Conservation (phyloP, 2,329 filamentous ascomycete species). For the Fusarium sp. region DNA sequence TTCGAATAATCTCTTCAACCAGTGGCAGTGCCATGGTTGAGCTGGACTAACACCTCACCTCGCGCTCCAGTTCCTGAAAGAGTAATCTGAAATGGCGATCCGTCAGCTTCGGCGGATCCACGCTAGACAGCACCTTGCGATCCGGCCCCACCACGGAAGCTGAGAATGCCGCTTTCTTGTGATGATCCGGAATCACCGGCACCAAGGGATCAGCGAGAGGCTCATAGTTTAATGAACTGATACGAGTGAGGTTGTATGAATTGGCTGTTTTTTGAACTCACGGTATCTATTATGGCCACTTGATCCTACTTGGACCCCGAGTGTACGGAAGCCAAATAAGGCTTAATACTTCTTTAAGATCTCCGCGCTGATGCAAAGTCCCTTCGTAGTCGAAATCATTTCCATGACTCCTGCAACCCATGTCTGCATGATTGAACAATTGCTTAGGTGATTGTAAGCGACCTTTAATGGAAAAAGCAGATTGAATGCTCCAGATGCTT, state of each 20-base stretch:
- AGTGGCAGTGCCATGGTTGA: neutral
- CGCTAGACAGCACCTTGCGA: neutral
- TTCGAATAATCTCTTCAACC: neutral
- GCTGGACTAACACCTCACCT: neutral
- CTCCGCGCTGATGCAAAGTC: neutral
- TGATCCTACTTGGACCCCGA: too few species aligned
- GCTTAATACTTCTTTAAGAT: neutral
- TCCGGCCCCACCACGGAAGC: neutral
- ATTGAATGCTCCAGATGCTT: constrained; percentile 1
- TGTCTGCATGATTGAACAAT: neutral
- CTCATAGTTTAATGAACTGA: neutral
- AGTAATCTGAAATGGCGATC: neutral
- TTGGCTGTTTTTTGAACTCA: too few species aligned
- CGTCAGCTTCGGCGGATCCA: neutral
- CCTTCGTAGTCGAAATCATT: neutral
- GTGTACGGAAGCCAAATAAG: too few species aligned
- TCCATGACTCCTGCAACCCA: neutral
- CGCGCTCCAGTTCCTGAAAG: neutral
- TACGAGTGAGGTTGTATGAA: too few species aligned
- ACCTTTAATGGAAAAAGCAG: neutral
- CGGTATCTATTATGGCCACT: too few species aligned
- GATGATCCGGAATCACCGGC: neutral
- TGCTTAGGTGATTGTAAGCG: neutral
- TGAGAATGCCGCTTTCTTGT: neutral
- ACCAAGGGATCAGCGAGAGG: neutral